Base-by-base conservation (phyloP, 371 early-diverging fungal species). In the Mortierella sp. region DNA sequence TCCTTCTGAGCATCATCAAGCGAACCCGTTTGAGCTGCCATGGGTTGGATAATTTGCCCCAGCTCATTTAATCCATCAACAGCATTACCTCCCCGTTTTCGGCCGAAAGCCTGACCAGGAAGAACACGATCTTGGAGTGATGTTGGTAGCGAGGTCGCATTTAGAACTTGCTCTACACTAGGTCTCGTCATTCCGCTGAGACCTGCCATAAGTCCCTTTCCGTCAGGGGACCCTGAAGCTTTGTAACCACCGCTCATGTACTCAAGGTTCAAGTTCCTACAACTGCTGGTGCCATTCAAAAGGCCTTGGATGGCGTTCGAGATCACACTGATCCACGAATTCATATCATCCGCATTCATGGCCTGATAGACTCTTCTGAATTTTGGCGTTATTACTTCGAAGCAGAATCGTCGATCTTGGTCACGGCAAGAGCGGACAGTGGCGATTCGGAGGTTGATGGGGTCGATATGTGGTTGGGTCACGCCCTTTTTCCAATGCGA, bases 341-440 rank as follows among this genome's bases (percentile, higher is more conserved):
- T 81, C 84, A 93, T 84, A 41, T 93, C 93, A 43, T 92, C 93
- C 3, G 85, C 84, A 19, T 91, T 91, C 0, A 90, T 93, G 3
- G 95, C 94, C 70, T 94, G 95, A 73, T 93, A 94, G 28, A 91
- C 78, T 36, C 93, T 80, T 24, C 91, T 84, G 60, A 88, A 86
- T 33, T 87, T 87, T 3, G 91, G 90, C 9, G 91, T 90, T 48
- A 94, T 89, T 21, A 94, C 75, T 74, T 94, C 95, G 72, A 94
- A 94, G 21, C 92, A 92, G 67, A 93, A 94, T 1, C 93, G 89
- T 36, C 96, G 87, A 50, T 94, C 91, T 9, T 87, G 86, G 38
- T 92, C 88, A 16, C 89, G 84, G 33, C 95, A 90, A 57, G 92
- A 89, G 4, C 95, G 89, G 9, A 94, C 95, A 0, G 95, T 93